phyloP scores from a whole-genome alignment of 2,329 filamentous ascomycete species.

The Ambrosiella beaveri region DNA sequence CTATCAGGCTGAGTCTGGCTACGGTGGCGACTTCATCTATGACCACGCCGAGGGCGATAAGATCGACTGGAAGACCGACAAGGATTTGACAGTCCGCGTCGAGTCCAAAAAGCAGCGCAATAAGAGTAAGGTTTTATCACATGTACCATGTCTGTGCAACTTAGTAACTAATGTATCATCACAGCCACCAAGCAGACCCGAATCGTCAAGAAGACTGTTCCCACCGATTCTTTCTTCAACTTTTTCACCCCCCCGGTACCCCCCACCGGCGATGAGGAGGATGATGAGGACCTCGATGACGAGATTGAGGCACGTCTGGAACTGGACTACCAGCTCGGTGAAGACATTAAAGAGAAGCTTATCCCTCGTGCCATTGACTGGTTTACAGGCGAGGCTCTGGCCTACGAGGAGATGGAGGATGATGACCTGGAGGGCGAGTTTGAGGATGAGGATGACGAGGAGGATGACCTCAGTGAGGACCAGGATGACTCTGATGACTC shows the following conservation, averaged over 20 bases:
- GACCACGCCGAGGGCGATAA: slow-evolving; percentile 97
- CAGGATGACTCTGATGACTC: slow-evolving; percentile 69
- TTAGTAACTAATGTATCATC: background rate
- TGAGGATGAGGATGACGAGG: slow-evolving; percentile 84
- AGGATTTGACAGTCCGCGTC: slow-evolving; percentile 83
- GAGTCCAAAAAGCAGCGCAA: slow-evolving; percentile 99
- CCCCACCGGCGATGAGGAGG: slow-evolving; percentile 51
- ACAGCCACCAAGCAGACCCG: slow-evolving; percentile 97
- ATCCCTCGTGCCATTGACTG: slow-evolving; percentile 97
- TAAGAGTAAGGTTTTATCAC: slow-evolving; percentile 56
- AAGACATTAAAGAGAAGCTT: slow-evolving; percentile 99
- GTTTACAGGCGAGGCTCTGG: slow-evolving; percentile 96
- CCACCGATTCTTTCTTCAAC: slow-evolving; percentile 97
- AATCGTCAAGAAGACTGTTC: slow-evolving; percentile 97
- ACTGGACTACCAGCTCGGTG: slow-evolving; percentile 94
- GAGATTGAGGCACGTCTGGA: slow-evolving; percentile 97
- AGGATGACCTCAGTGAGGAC: slow-evolving; percentile 69
- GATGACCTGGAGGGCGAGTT: slow-evolving; percentile 73
- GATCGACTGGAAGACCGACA: slow-evolving; percentile 88
- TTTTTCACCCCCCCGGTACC: slow-evolving; percentile 94
- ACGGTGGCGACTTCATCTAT: slow-evolving; percentile 98
- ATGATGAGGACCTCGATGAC: slow-evolving; percentile 59
- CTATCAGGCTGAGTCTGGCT: slow-evolving; percentile 97
- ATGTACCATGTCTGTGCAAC: background rate
- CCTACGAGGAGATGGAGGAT: slow-evolving; percentile 79